phyloP scores from a whole-genome alignment of 805 yeast species.

The Kluyveromyces lactis region DNA sequence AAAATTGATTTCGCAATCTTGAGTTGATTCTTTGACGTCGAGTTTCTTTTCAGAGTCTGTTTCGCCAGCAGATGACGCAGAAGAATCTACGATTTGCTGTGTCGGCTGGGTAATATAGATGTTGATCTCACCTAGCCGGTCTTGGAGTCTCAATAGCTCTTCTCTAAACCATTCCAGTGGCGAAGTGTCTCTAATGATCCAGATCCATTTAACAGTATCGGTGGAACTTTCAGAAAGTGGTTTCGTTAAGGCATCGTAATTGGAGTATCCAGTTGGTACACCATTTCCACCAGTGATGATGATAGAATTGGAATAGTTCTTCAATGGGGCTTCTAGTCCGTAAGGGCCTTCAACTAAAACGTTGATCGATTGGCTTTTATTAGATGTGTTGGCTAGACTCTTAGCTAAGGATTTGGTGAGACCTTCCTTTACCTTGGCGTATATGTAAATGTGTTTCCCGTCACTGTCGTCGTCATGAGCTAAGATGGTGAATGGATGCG shows the following conservation, averaged over 20 bases:
- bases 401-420: constrained; percentile 32
- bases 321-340: constrained; percentile 43
- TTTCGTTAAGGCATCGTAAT: constrained; percentile 19
- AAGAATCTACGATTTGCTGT: too few relatives aligned
- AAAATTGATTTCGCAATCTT: constrained; percentile 29
- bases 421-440: constrained; percentile 40
- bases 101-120: constrained; percentile 36
- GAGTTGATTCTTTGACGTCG: constrained; percentile 23
- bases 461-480: constrained; percentile 29
- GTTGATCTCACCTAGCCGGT: constrained; percentile 36
- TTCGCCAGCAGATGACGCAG: not conserved
- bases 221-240: constrained; percentile 6
- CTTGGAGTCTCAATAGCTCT: constrained; percentile 11
- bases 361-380: constrained; percentile 19
- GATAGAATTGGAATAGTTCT: constrained; percentile 44
- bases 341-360: constrained; percentile 61
- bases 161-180: constrained; percentile 13
- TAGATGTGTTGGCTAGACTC: constrained; percentile 20
- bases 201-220: constrained; percentile 6
- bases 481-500: constrained; percentile 48
- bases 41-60: constrained; percentile 1
- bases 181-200: constrained; percentile 14
- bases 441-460: constrained; percentile 30
- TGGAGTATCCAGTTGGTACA: constrained; percentile 41
- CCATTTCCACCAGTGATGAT: constrained; percentile 72